Conservation (phyloP, 768 basidiomycete genomes). For the Macrolepiota fuliginosa region DNA sequence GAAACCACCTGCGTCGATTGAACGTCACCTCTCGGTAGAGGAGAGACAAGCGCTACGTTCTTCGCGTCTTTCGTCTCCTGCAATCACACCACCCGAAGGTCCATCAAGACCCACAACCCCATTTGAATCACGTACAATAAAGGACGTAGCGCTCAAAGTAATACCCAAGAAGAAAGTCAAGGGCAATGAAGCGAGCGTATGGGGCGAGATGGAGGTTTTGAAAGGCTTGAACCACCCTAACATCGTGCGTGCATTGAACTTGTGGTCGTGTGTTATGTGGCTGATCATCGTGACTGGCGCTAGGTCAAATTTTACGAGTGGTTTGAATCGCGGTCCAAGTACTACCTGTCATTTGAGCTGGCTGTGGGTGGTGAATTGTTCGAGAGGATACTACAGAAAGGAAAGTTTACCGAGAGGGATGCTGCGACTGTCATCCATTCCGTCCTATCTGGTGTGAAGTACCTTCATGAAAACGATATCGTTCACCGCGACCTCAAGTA, state of each 20-base stretch:
- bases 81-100: conserved; percentile 16
- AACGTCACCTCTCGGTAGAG: conserved; percentile 15
- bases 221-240: conserved; percentile 89
- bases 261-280: background rate
- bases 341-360: conserved; percentile 94
- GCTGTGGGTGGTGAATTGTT: conserved; percentile 95
- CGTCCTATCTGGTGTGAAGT: conserved; percentile 79
- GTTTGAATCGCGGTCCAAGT: conserved; percentile 93
- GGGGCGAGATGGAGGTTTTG: conserved; percentile 92
- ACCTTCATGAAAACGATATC: conserved; percentile 89
- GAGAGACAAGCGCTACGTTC: conserved; percentile 18
- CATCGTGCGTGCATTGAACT: conserved; percentile 53
- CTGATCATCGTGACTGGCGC: background rate
- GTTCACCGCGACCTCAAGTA: conserved; percentile 97
- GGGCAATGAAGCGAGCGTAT: conserved; percentile 84
- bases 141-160: conserved; percentile 85
- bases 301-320: conserved; percentile 96
- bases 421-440: conserved; percentile 81
- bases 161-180: conserved; percentile 96
- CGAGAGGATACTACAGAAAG: conserved; percentile 77
- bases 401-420: conserved; percentile 93
- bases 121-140: conserved; percentile 38
- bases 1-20: conserved; percentile 14
- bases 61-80: conserved; percentile 23
- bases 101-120: conserved; percentile 19